Percentiles rank a stretch among this genome's conserved stretches.
Conservation (phyloP, 2,329 filamentous ascomycete species). For the Alternaria brassicicola region DNA sequence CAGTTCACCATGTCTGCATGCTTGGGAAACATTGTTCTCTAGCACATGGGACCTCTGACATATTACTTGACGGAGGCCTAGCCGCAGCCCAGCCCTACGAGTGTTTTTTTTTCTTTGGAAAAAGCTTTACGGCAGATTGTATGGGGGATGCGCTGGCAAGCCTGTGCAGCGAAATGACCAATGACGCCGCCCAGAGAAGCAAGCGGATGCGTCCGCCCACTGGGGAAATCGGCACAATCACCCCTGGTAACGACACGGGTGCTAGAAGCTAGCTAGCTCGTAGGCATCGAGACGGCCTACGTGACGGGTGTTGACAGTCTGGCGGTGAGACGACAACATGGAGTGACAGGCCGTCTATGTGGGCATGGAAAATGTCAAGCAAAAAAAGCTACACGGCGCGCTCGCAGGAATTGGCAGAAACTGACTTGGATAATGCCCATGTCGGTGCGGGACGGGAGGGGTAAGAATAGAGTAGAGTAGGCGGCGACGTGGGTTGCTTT, state of each 20-base stretch:
- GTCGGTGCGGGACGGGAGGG: not conserved
- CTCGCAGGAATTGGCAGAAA: not conserved
- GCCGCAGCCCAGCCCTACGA: constrained; percentile 20
- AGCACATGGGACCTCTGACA: not conserved
- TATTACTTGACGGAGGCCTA: constrained; percentile 20
- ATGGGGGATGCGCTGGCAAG: constrained; percentile 41
- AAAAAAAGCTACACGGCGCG: not conserved
- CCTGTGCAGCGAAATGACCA: constrained; percentile 13
- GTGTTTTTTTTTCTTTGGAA: no score
- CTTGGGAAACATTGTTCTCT: not conserved
- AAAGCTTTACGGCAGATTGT: constrained; percentile 12
- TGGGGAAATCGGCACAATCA: constrained; percentile 17
- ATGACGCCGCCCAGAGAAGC: constrained; percentile 15
- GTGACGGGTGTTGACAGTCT: constrained; percentile 11
- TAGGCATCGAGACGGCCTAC: constrained; percentile 2
- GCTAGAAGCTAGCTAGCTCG: constrained; percentile 4
- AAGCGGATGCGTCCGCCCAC: constrained; percentile 21
- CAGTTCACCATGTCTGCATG: constrained; percentile 24
- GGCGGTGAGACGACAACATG: constrained; percentile 8
- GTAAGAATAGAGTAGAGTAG: constrained; percentile 14
- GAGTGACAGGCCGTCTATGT: constrained; percentile 3
- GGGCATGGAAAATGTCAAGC: not conserved
- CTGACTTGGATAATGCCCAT: not conserved
- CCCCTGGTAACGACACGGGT: constrained; percentile 25
- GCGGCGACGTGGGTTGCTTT: constrained; percentile 8